phyloP scores from a whole-genome alignment of 805 yeast genomes.

The Candida adriatica region DNA sequence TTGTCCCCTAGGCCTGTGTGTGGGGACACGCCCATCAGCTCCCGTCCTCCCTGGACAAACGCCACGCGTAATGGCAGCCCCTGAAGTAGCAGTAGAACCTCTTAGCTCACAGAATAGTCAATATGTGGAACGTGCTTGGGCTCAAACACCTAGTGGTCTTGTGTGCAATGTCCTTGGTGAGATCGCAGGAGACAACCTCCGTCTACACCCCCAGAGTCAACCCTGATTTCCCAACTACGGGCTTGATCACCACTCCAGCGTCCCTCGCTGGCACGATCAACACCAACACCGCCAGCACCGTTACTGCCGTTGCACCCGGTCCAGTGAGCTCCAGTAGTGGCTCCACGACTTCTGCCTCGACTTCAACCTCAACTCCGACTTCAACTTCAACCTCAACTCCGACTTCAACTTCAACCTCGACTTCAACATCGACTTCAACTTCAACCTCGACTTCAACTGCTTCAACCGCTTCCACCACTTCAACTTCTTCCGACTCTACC shows the following conservation, averaged over 20 bases:
- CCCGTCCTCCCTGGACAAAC: no score
- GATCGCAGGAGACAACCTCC: slow-evolving; percentile 10
- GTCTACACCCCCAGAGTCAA: slow-evolving; percentile 14
- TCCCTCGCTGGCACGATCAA: slow-evolving; percentile 13
- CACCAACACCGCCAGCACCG: slow-evolving; percentile 14
- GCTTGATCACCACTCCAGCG: slow-evolving; percentile 16
- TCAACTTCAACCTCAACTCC: slow-evolving; percentile 3
- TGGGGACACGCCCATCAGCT: no score
- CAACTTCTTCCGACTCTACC: no score
- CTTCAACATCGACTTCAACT: neutral
- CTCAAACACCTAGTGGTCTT: no score
- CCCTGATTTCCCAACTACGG: slow-evolving; percentile 12
- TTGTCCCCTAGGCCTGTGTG: no score
- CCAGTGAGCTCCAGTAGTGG: slow-evolving; percentile 1
- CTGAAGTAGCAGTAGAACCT: no score
- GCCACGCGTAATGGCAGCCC: no score
- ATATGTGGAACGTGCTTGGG: no score
- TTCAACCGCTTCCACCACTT: slow-evolving; percentile 3
- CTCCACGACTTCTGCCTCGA: slow-evolving; percentile 1
- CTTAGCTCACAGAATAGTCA: no score
- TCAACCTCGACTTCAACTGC: slow-evolving; percentile 3
- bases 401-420: neutral
- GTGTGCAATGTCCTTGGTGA: neutral
- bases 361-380: slow-evolving; percentile 7
- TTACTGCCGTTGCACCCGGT: slow-evolving; percentile 5